Percentiles rank a stretch among this genome's conserved stretches.
Conservation (phyloP, 441 rosid species). For the Erysimum pusillum region DNA sequence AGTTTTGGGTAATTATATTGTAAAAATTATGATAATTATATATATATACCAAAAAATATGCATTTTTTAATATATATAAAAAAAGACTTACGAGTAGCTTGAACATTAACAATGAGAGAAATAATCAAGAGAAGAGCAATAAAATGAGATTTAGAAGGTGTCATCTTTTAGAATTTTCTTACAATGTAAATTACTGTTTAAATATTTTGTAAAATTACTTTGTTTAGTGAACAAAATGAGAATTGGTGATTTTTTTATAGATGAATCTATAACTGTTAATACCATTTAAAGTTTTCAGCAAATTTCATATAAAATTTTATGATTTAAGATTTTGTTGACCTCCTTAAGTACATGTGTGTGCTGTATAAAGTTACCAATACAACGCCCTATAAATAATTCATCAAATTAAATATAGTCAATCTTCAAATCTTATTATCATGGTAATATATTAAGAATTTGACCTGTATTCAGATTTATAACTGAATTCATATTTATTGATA, state of each 20-base stretch:
- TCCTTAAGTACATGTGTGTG: neutral
- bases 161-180: neutral
- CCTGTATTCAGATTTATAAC: neutral
- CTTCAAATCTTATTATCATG: neutral
- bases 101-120: neutral
- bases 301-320: neutral
- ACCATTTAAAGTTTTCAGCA: neutral
- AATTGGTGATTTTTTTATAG: neutral
- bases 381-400: neutral
- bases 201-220: neutral
- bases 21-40: neutral
- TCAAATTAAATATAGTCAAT: neutral
- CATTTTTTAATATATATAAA: neutral
- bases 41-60: neutral
- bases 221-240: constrained; percentile 5
- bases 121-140: neutral
- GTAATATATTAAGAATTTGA: neutral
- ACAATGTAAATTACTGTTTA: neutral
- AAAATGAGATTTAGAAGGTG: neutral
- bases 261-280: neutral
- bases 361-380: no score
- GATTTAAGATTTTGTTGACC: neutral
- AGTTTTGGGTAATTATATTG: neutral
- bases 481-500: neutral
- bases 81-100: constrained; percentile 13